These are phyloP conservation scores for Scheffersomyces parashehatae DNA, from an alignment of 1,139 yeast species.

Conservation along the genomic window DNA sequence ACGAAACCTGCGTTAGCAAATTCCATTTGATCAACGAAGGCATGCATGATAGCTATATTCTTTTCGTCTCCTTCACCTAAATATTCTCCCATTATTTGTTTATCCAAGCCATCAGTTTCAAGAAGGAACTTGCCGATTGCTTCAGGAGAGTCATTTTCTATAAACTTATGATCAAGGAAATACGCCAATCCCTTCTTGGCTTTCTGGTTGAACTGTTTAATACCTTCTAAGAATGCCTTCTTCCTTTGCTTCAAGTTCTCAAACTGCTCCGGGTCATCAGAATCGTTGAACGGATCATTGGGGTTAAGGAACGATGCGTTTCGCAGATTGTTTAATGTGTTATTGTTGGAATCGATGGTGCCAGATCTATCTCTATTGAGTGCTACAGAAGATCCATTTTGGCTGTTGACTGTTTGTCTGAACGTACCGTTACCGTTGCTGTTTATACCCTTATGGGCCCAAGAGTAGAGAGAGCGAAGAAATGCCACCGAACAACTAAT, in stretches of 20 bases:
- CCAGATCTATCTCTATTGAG: constrained; percentile 39
- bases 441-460: constrained; percentile 80
- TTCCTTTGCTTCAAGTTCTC: constrained; percentile 83
- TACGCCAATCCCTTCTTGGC: constrained; percentile 77
- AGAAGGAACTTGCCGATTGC: constrained; percentile 76
- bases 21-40: constrained; percentile 87
- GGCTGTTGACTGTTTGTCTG: constrained; percentile 5
- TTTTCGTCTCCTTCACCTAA: constrained; percentile 86
- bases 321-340: constrained; percentile 29
- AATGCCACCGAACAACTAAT: constrained; percentile 81
- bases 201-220: constrained; percentile 76
- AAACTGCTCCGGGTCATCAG: constrained; percentile 82
- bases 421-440: constrained; percentile 3
- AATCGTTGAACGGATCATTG: constrained; percentile 27
- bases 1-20: constrained; percentile 71
- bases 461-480: constrained; percentile 74
- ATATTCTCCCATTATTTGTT: constrained; percentile 84
- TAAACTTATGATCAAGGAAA: constrained; percentile 63
- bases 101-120: constrained; percentile 79
- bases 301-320: constrained; percentile 35
- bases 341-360: constrained; percentile 40
- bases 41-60: constrained; percentile 85
- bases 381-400: constrained; percentile 18
- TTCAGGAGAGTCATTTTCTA: constrained; percentile 58
- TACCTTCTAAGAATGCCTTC: constrained; percentile 76